Base-by-base conservation (phyloP, 73 alveolate species). In the Symbiodinium natans region DNA sequence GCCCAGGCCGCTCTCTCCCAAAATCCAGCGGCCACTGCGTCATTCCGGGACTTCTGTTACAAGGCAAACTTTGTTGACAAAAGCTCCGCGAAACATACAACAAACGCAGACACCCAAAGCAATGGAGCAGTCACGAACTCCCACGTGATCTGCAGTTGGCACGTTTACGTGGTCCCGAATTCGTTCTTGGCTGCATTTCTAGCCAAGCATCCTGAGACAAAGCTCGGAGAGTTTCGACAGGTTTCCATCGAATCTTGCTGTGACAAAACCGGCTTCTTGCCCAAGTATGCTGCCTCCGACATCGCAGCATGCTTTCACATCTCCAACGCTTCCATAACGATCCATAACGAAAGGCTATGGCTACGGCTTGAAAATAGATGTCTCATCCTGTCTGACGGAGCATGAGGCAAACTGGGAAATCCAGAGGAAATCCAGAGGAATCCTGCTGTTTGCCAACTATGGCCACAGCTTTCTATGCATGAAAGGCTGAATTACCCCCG, bases 1-100 rank as follows among this genome's bases (percentile, higher is more conserved):
- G 80, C 80, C 80, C 31, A 27, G 80, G 80, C 29, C 33, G 80
- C 80, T 63, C 80, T 63, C 80, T 25, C 80, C 80, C 80, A 63
- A 63, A 63, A 63, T 63, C 40, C 80, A 63, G 36, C 80, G 33
- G 80, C 80, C 80, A 63, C 31, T 63, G 80, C 80, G 40, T 63
- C 80, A 29, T 29, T 23, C 33, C 9, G 36, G 36, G 36, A 63
- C 38, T 27, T 23, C 21, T 13, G 6, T 46, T 13, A 13, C 59
- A 46, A 46, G 6, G 21, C 59, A 9, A 46, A 13, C 13, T 6
- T 13, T 46, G 59, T 13, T 46, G 59, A 6, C 13, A 6, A 46
- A 9, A 13, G 13, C 6, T 46, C 13, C 6, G 59, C 21, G 59
- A 46, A 46, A 46, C 21, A 46, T 13, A 9, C 59, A 13, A 46